Percentiles rank a stretch among this genome's conserved stretches.
These are phyloP conservation scores for Coniochaeta ligniaria DNA, from an alignment of 2,329 filamentous ascomycete species.

Conservation along the genomic window DNA sequence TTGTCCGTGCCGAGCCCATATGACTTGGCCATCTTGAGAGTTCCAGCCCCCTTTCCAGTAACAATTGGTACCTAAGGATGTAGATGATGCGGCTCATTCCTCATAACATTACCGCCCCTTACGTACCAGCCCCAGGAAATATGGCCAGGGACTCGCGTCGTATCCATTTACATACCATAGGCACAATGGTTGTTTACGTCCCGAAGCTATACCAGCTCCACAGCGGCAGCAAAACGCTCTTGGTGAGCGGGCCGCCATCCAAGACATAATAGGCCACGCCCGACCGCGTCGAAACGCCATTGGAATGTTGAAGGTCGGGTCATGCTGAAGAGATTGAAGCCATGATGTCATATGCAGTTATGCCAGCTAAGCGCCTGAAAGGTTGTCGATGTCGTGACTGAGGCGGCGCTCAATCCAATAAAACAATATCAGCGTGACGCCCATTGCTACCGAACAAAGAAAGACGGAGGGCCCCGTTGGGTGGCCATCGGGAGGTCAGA, in stretches of 20 bases:
- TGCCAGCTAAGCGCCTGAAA: neutral
- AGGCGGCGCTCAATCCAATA: neutral
- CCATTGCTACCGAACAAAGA: neutral
- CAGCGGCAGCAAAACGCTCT: neutral
- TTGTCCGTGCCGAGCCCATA: neutral
- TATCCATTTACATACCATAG: neutral
- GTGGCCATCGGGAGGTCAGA: neutral
- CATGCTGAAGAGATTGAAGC: neutral
- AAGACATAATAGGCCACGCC: neutral
- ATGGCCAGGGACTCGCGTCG: neutral
- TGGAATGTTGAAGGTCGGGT: neutral
- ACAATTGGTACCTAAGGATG: neutral
- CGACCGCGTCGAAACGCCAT: neutral
- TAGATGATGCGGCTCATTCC: constrained; percentile 1
- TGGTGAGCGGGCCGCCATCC: neutral
- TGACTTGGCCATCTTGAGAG: too few species aligned
- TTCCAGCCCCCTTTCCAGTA: too few species aligned
- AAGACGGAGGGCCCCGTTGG: neutral
- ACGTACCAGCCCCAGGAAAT: neutral
- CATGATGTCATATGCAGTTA: neutral
- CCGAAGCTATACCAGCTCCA: neutral
- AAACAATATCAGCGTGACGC: neutral
- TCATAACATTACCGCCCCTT: neutral
- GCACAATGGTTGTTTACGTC: neutral
- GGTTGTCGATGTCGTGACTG: neutral